Evolutionary conservation across 2,329 filamentous ascomycete species (phyloP).

Genomic region (Verticillium zaregamsianum): DNA sequence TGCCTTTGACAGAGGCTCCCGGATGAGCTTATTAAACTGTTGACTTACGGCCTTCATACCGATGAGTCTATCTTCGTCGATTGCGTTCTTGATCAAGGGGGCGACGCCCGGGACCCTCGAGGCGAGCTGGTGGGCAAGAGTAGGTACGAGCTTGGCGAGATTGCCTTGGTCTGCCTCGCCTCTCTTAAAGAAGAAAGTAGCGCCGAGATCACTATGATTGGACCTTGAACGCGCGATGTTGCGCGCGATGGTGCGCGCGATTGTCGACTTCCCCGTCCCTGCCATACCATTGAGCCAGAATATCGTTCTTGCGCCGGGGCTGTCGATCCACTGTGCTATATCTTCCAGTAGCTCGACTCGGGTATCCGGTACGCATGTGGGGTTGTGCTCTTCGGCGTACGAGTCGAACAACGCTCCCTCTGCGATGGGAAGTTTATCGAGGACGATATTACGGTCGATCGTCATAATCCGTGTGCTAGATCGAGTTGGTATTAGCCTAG

Average conservation of each 20-base stretch:
- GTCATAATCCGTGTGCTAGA: too few species aligned
- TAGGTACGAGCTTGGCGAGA: constrained; percentile 32
- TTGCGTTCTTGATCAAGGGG: constrained; percentile 18
- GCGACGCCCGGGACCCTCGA: constrained; percentile 27
- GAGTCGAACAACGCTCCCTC: constrained; percentile 28
- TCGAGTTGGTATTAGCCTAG: too few species aligned
- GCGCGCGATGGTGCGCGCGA: constrained; percentile 28
- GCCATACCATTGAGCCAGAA: constrained; percentile 35
- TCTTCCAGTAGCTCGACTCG: constrained; percentile 23
- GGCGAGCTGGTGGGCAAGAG: constrained; percentile 21
- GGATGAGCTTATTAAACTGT: constrained; percentile 37
- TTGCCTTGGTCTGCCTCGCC: constrained; percentile 32
- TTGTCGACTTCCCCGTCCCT: constrained; percentile 35
- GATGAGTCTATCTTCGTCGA: constrained; percentile 26
- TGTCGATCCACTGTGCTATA: constrained; percentile 22
- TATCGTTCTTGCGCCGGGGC: constrained; percentile 15
- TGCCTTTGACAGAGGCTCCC: constrained; percentile 22
- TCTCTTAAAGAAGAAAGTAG: constrained; percentile 42
- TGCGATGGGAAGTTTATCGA: constrained; percentile 13
- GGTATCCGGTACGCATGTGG: constrained; percentile 25
- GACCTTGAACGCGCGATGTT: constrained; percentile 19
- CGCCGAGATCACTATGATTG: constrained; percentile 16
- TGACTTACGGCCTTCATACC: constrained; percentile 20
- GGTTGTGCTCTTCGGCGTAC: constrained; percentile 23
- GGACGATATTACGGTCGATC: too few species aligned